Base-by-base conservation (phyloP, 2,329 filamentous ascomycete genomes). In the Trichoderma sp. region DNA sequence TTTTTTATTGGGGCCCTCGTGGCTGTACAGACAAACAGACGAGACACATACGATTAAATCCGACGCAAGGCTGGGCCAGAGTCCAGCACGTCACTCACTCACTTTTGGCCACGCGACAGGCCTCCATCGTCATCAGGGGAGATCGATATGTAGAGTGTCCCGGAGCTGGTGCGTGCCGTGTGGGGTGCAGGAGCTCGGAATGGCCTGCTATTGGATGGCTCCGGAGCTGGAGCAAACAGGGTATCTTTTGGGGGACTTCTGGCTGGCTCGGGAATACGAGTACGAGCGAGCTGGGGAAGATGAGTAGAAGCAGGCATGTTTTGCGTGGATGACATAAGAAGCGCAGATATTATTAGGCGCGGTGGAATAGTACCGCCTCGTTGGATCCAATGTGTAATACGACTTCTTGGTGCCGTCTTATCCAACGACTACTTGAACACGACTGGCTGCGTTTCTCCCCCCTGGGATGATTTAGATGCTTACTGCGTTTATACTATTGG, bases 51-150 rank as follows among this genome's bases (percentile, higher is more conserved):
- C 13, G 13, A 40, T 19, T 8, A n/a, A 43, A 43, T 43, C 19
- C 40, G 40, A 43, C 40, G 40, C 40, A n/a, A 53, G 33, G 31
- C 29, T n/a, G 21, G 43, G 24, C 33, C 52, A 19, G 65, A 40
- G 60, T 13, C 27, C 47, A 60, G 69, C 63, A 68, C 63, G 69
- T 68, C 63, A 70, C 69, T 64, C 52, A 58, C 52, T 19, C 40
- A 19, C 21, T 55, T 47, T 63, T 63, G 63, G 62, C 63, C 69
- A 70, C 63, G 63, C 64, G 69, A 70, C 49, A 68, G 68, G 63
- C 69, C 69, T 62, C 64, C 68, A 56, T 64, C 69, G 63, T 63
- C 69, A 68, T 70, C 63, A 63, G 53, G 69, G 62, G 55, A 67
- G 58, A 62, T 70, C 69, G 56, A 56, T 62, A 43, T 43, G 40